Conservation (phyloP, 23 red algal genomes). For the Porphyridium purpureum region DNA sequence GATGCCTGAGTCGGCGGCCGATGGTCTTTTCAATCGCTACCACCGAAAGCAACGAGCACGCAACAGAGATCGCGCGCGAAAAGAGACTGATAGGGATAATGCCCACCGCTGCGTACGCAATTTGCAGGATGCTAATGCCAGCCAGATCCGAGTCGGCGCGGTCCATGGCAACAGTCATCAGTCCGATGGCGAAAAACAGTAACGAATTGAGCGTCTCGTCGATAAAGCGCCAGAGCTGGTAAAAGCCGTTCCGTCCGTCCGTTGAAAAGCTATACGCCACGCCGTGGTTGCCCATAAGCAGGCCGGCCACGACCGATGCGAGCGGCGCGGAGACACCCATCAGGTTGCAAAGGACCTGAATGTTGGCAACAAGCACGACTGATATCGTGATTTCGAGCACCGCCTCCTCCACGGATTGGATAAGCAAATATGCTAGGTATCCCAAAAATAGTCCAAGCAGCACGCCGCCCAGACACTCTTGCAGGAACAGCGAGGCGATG, state of each 20-base stretch:
- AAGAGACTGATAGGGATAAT: constrained; percentile 75
- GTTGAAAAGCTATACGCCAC: constrained; percentile 38
- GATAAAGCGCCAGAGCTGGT: constrained; percentile 82
- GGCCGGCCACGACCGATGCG: constrained; percentile 63
- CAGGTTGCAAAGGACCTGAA: constrained; percentile 71
- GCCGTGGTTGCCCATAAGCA: constrained; percentile 88
- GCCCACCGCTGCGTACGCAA: constrained; percentile 13
- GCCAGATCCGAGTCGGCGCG: too few relatives aligned
- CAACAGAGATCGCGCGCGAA: constrained; percentile 52
- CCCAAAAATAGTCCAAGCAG: constrained; percentile 65
- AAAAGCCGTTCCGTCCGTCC: constrained; percentile 28
- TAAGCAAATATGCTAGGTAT: constrained; percentile 72
- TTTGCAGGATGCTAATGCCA: too few relatives aligned
- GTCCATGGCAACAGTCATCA: constrained; percentile 7
- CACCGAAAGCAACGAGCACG: constrained; percentile 36
- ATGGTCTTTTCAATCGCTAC: constrained; percentile 23
- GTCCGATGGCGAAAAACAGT: constrained; percentile 76
- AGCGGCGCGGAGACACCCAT: constrained; percentile 84
- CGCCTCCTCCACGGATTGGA: constrained; percentile 44
- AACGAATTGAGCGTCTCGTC: constrained; percentile 91
- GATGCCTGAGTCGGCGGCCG: constrained; percentile 28
- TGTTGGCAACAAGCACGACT: constrained; percentile 78
- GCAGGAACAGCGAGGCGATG: constrained; percentile 33
- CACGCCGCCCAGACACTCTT: constrained; percentile 40
- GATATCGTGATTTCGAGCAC: constrained; percentile 72